These are phyloP conservation scores for Russula virescens DNA, from an alignment of 768 basidiomycete genomes.

Conservation along the genomic window DNA sequence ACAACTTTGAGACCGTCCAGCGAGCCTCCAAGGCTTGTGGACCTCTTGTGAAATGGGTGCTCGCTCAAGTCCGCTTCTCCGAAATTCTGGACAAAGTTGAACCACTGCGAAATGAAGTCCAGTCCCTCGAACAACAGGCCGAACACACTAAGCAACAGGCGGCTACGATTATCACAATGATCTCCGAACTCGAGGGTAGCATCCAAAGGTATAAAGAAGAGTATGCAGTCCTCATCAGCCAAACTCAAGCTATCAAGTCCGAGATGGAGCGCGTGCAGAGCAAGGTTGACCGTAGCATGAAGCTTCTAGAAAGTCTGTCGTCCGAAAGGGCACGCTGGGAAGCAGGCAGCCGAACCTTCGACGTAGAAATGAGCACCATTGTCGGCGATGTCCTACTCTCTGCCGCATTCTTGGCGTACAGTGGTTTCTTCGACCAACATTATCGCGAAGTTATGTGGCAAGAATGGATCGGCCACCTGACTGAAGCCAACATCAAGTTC, in stretches of 20 bases:
- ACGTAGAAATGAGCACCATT: slow-evolving; percentile 97
- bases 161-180: slow-evolving; percentile 81
- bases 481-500: slow-evolving; percentile 86
- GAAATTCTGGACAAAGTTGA: slow-evolving; percentile 97
- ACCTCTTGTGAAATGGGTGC: slow-evolving; percentile 95
- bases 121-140: slow-evolving; percentile 86
- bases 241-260: slow-evolving; percentile 92
- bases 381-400: slow-evolving; percentile 95
- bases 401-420: slow-evolving; percentile 93
- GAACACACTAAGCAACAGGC: slow-evolving; percentile 96
- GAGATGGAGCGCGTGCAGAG: slow-evolving; percentile 98
- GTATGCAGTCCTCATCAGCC: slow-evolving; percentile 93
- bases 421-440: slow-evolving; percentile 97
- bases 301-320: slow-evolving; percentile 85
- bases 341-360: slow-evolving; percentile 88
- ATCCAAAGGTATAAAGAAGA: slow-evolving; percentile 95
- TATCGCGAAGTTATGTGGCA: slow-evolving; percentile 98
- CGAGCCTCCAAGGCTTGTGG: slow-evolving; percentile 96
- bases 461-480: slow-evolving; percentile 85
- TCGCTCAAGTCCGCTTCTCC: slow-evolving; percentile 95
- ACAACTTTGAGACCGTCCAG: slow-evolving; percentile 93
- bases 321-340: slow-evolving; percentile 96
- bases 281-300: slow-evolving; percentile 97
- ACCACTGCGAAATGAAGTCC: slow-evolving; percentile 92
- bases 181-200: slow-evolving; percentile 86